Percentiles rank a stretch among this genome's conserved stretches.
phyloP scores from a whole-genome alignment of 495 filamentous ascomycete species.

The Annulohypoxylon maeteangense region DNA sequence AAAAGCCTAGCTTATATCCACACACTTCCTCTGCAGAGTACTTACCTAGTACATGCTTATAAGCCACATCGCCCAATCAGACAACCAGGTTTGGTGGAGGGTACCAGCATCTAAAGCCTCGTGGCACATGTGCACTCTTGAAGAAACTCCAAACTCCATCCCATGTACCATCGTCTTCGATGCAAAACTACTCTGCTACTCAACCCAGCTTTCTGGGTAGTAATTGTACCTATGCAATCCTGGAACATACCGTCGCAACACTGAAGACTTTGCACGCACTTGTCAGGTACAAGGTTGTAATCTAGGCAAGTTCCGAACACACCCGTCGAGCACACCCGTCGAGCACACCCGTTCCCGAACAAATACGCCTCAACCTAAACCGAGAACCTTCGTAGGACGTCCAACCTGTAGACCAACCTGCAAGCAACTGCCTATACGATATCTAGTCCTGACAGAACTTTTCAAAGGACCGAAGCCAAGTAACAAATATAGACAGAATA shows the following conservation, averaged over 20 bases:
- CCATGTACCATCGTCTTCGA: background rate
- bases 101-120: background rate
- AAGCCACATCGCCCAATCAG: background rate
- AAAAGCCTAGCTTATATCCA: background rate
- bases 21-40: background rate
- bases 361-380: no score
- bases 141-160: background rate
- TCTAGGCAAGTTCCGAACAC: background rate
- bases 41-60: background rate
- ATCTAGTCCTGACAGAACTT: background rate
- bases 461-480: background rate
- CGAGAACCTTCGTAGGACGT: no score
- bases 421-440: background rate
- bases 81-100: background rate
- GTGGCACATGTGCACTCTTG: background rate
- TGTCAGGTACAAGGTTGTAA: background rate
- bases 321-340: no score
- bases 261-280: background rate
- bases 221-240: conserved; percentile 1
- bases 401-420: background rate
- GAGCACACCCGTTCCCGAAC: no score
- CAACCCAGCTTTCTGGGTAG: background rate
- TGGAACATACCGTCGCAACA: background rate
- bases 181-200: background rate
- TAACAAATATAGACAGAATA: background rate